Base-by-base conservation (phyloP, 2,329 filamentous ascomycete genomes). In the Dothideomycetes sp. region DNA sequence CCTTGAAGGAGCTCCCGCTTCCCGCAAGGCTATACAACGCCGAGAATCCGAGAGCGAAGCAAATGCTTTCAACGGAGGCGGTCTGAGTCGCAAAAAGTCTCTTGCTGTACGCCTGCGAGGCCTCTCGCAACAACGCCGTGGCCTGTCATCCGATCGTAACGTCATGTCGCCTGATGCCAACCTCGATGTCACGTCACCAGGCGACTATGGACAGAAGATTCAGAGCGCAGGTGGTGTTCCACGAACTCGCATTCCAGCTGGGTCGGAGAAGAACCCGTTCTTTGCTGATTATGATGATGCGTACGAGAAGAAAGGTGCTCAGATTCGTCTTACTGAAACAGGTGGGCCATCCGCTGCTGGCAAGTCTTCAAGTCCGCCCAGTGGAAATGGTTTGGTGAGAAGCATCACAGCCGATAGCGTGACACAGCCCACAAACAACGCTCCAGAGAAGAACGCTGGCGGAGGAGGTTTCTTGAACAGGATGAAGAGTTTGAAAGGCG, bases 11-110 rank as follows among this genome's bases (percentile, higher is more conserved):
- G 83, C 91, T 1, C 89, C 91, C 11, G 91, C 88, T 19, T 83
- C 88, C 19, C 78, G 79, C 51, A 75, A 79, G 6, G 84, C 82
- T 13, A 84, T 94, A 40, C 76, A 84, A 58, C 78, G 82, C 46
- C 78, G 78, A 35, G 76, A 89, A 53, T 81, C 74, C 22, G 86
- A 84, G 46, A 73, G 71, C 13, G 74, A 59, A 33, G 74, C 44
- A 51, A 57, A 19, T 57, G 65, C 41, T 62, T 71, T 16, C 64
- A 66, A 5, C 47, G 46, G 47, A 33, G 33, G 44, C 11, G 82
- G 82, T 4, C 63, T 98, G 29, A 78, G 82, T 50, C 80, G 91
- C 45, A 96, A 95, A 72, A 95, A 95, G 69, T 95, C 88, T 19
- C 70, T 98, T 45, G 91, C 87, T 3, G 87, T 95, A 59, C 84